Conservation (phyloP, 2,329 filamentous ascomycete genomes). For the Tolypocladium ophioglossoides region DNA sequence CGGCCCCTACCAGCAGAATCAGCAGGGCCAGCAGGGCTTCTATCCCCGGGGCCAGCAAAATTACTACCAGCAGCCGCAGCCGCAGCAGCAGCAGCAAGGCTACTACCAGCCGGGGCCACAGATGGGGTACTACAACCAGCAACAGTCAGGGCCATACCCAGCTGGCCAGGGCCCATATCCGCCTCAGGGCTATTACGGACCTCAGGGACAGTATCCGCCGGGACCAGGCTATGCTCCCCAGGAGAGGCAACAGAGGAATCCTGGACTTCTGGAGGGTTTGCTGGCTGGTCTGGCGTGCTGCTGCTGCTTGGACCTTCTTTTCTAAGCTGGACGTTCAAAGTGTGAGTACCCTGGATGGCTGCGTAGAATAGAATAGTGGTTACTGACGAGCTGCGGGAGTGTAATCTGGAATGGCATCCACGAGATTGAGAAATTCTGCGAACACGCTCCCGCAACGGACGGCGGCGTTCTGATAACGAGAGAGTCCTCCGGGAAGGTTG, state of each 20-base stretch:
- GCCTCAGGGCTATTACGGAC: slow-evolving; percentile 24
- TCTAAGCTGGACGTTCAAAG: slow-evolving; percentile 23
- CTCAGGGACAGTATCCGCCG: slow-evolving; percentile 21
- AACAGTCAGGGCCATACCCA: slow-evolving; percentile 20
- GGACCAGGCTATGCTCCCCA: slow-evolving; percentile 27
- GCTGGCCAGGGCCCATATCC: slow-evolving; percentile 23
- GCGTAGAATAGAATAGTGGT: neutral
- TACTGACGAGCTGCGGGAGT: neutral
- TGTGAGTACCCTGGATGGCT: neutral
- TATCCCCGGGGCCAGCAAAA: slow-evolving; percentile 19
- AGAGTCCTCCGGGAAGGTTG: neutral
- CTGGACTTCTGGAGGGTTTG: slow-evolving; percentile 32
- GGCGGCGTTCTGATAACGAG: neutral
- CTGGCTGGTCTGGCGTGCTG: slow-evolving; percentile 44
- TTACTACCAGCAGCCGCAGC: slow-evolving; percentile 16
- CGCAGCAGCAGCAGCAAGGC: slow-evolving; percentile 16
- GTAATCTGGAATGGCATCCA: neutral
- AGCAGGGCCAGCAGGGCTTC: slow-evolving; percentile 10
- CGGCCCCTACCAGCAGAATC: slow-evolving; percentile 15
- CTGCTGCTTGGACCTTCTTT: slow-evolving; percentile 47
- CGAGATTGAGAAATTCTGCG: too few relatives aligned
- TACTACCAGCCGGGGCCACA: slow-evolving; percentile 30
- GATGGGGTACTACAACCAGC: slow-evolving; percentile 34
- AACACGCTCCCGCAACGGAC: neutral
- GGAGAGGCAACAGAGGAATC: slow-evolving; percentile 19